phyloP scores from a whole-genome alignment of 1,284 basidiomycete genomes.

The Boletus semigastroideus region DNA sequence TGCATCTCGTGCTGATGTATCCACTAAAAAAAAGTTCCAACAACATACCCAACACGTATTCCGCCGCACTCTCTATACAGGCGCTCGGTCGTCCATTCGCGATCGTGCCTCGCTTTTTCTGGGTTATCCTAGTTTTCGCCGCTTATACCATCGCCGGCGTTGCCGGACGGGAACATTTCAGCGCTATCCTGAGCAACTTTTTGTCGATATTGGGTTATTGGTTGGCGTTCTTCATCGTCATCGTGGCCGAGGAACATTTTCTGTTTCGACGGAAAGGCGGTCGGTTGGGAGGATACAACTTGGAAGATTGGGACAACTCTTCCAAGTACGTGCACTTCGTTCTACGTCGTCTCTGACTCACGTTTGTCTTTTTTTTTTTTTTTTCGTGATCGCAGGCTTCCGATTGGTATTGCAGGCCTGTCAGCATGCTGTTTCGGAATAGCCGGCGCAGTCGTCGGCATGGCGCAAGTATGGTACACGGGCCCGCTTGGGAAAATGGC shows the following conservation, averaged over 20 bases:
- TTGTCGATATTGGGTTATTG: constrained; percentile 64
- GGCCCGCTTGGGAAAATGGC: constrained; percentile 49
- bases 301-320: constrained; percentile 54
- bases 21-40: constrained; percentile 41
- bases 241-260: constrained; percentile 58
- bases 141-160: constrained; percentile 61
- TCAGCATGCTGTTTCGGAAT: constrained; percentile 48
- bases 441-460: constrained; percentile 48
- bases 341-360: not conserved
- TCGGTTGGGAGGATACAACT: constrained; percentile 51
- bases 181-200: constrained; percentile 53
- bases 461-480: constrained; percentile 52
- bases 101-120: constrained; percentile 58
- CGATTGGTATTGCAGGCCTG: constrained; percentile 55
- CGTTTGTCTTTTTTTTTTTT: not conserved
- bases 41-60: constrained; percentile 62
- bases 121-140: constrained; percentile 53
- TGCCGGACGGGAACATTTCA: constrained; percentile 61
- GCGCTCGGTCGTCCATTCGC: constrained; percentile 54
- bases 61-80: constrained; percentile 56
- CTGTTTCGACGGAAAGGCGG: constrained; percentile 49
- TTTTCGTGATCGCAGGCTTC: constrained; percentile 38
- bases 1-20: not conserved
- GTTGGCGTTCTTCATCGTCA: constrained; percentile 59
- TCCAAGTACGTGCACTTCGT: constrained; percentile 32